Evolutionary conservation across 2,329 filamentous ascomycete species (phyloP).

Genomic region (Alternaria postmessia): DNA sequence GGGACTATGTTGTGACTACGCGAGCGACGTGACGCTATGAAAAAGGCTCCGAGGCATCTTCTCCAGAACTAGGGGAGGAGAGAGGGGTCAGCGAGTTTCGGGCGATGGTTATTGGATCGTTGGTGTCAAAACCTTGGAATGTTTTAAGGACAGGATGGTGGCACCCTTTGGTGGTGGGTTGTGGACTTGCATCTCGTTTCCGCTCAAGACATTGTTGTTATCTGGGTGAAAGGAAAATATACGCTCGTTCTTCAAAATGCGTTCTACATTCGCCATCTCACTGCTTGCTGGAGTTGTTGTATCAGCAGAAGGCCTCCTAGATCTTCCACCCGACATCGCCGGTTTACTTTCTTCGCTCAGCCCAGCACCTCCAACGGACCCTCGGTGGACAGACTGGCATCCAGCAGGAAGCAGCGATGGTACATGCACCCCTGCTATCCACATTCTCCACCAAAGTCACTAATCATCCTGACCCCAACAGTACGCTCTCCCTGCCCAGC

Average conservation of each 20-base stretch:
- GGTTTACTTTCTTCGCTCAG: slow-evolving; percentile 15
- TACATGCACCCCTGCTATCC: neutral
- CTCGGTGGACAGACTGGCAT: slow-evolving; percentile 21
- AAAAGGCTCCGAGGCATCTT: neutral
- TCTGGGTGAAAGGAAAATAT: neutral
- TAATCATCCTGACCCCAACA: neutral
- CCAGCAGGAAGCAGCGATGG: slow-evolving; percentile 23
- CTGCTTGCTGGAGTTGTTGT: neutral
- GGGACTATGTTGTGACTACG: neutral
- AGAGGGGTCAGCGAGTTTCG: neutral
- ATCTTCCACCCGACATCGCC: slow-evolving; percentile 18
- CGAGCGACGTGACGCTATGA: neutral
- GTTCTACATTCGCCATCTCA: neutral
- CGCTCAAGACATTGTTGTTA: neutral
- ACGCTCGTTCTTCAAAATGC: neutral
- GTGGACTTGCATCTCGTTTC: neutral
- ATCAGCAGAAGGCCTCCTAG: slow-evolving; percentile 13
- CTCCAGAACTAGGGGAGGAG: neutral
- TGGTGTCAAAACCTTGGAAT: neutral
- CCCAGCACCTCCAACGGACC: slow-evolving; percentile 21
- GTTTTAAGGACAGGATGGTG: neutral
- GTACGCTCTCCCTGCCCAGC: slow-evolving; percentile 28
- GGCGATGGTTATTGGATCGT: neutral
- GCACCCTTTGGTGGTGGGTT: neutral
- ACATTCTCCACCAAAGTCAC: neutral